Conservation (phyloP, 306 rosid genomes). For the Lotus japonicus region DNA sequence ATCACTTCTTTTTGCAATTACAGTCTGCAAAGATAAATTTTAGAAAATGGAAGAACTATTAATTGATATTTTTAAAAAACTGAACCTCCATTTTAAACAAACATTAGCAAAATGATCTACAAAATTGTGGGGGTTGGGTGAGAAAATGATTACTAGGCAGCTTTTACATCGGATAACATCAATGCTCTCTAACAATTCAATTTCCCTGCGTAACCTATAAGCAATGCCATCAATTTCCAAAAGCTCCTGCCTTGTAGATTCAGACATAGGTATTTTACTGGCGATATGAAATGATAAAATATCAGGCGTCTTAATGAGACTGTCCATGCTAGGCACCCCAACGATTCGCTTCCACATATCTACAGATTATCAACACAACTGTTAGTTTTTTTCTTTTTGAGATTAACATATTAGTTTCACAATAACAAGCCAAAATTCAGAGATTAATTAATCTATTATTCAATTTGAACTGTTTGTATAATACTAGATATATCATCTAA, state of each 20-base stretch:
- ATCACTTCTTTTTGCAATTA: slow-evolving; percentile 81
- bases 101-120: slow-evolving; percentile 1
- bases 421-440: neutral
- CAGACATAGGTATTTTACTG: slow-evolving; percentile 94
- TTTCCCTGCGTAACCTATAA: slow-evolving; percentile 88
- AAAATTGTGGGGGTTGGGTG: neutral
- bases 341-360: slow-evolving; percentile 92
- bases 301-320: slow-evolving; percentile 72
- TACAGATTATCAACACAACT: slow-evolving; percentile 30
- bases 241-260: slow-evolving; percentile 92
- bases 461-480: neutral
- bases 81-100: neutral
- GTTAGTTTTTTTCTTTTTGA: slow-evolving; percentile 1
- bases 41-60: neutral
- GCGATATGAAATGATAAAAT: slow-evolving; percentile 80
- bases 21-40: slow-evolving; percentile 44
- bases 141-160: slow-evolving; percentile 55
- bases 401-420: slow-evolving; percentile 5
- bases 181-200: slow-evolving; percentile 77
- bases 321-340: slow-evolving; percentile 76
- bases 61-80: neutral
- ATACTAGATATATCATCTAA: neutral
- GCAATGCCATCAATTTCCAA: slow-evolving; percentile 82
- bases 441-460: neutral
- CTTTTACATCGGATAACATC: slow-evolving; percentile 70